phyloP scores from a whole-genome alignment of 106 monocot genomes.

The Phalaenopsis aphrodite region DNA sequence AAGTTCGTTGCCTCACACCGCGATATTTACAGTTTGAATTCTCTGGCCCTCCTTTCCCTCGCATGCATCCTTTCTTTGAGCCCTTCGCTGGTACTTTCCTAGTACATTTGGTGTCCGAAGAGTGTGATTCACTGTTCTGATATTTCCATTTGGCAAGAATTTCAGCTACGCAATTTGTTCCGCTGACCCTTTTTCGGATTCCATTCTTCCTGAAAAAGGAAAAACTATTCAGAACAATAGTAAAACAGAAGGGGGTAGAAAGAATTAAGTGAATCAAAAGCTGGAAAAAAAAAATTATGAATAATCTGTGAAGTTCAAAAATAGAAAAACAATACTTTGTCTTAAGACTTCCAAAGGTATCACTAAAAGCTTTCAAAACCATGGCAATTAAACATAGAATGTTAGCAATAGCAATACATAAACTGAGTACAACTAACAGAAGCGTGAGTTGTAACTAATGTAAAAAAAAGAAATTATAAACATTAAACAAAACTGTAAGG shows the following conservation, averaged over 20 bases:
- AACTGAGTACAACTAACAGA: too few relatives aligned
- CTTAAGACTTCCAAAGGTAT: too few relatives aligned
- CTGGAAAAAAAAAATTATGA: not conserved
- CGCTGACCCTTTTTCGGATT: slow-evolving; percentile 10
- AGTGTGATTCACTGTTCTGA: slow-evolving; percentile 7
- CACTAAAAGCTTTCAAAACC: too few relatives aligned
- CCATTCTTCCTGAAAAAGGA: slow-evolving; percentile 28
- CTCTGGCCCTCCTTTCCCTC: slow-evolving; percentile 52
- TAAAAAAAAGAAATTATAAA: too few relatives aligned
- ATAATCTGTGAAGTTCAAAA: not conserved
- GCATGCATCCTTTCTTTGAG: slow-evolving; percentile 49
- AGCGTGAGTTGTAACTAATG: too few relatives aligned
- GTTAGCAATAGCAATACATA: too few relatives aligned
- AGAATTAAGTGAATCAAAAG: not conserved
- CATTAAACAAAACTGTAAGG: too few relatives aligned
- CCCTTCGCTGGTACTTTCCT: slow-evolving; percentile 39
- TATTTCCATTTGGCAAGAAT: slow-evolving; percentile 38
- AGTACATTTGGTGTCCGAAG: not conserved
- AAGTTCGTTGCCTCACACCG: slow-evolving; percentile 45
- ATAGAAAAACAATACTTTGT: not conserved
- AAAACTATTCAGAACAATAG: too few relatives aligned
- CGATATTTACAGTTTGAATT: slow-evolving; percentile 37
- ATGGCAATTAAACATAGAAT: too few relatives aligned
- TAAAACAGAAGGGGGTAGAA: not conserved
- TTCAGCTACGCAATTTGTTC: slow-evolving; percentile 27